Conservation (phyloP, 2,329 filamentous ascomycete genomes). For the Trichoderma oligosporum region DNA sequence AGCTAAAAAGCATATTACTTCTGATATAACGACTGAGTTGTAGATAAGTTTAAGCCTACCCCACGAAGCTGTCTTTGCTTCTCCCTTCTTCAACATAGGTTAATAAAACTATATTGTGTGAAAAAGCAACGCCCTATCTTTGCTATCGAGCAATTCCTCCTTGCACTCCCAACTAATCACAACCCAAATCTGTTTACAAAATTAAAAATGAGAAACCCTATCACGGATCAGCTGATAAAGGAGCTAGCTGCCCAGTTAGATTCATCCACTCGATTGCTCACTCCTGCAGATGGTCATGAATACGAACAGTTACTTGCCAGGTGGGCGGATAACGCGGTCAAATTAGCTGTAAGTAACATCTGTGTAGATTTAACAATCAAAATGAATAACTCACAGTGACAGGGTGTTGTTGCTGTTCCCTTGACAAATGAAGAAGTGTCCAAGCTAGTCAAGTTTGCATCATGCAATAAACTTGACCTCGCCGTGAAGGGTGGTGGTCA, state of each 20-base stretch:
- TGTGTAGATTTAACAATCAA: too few species aligned
- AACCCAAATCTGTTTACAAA: not conserved
- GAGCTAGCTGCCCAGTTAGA: constrained; percentile 3
- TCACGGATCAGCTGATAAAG: not conserved
- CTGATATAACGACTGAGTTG: not conserved
- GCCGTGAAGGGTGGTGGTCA: constrained; percentile 54
- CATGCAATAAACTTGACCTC: constrained; percentile 41
- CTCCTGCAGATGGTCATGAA: not conserved
- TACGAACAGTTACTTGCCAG: constrained; percentile 1
- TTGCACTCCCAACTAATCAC: not conserved
- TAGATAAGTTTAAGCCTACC: too few species aligned
- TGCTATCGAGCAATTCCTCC: too few species aligned
- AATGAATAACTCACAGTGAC: not conserved
- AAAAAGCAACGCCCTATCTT: too few species aligned
- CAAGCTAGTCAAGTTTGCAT: constrained; percentile 25
- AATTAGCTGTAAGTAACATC: not conserved
- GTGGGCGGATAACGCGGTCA: constrained; percentile 8
- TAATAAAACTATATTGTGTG: too few species aligned
- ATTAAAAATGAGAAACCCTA: not conserved
- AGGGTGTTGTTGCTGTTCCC: constrained; percentile 43
- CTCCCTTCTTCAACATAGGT: too few species aligned
- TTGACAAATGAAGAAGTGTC: constrained; percentile 35
- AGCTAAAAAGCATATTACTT: not conserved
- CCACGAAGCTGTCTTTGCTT: too few species aligned
- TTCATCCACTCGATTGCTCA: not conserved